A percentile compares a stretch with the other conserved stretches of the same genome.
Conservation (phyloP, 2,329 filamentous ascomycete genomes). For the Tolypocladium ophioglossoides region DNA sequence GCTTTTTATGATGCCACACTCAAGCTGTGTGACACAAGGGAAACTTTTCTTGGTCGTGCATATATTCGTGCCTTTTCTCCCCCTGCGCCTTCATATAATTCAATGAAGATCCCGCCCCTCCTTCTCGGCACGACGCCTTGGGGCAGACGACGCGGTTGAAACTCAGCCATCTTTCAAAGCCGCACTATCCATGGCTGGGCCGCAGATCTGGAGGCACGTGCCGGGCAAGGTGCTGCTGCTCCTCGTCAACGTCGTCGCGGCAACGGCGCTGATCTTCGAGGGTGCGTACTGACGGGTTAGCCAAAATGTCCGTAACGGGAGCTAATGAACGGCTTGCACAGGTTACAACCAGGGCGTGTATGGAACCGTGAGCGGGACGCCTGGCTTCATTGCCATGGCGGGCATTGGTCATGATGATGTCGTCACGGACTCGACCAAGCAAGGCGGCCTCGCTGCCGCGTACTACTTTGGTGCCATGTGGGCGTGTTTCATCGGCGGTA, state of each 20-base stretch:
- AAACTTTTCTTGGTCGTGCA: not conserved
- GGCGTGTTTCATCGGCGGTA: constrained; percentile 35
- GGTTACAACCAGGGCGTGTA: constrained; percentile 46
- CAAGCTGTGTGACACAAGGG: no score
- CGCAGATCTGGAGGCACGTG: constrained; percentile 9
- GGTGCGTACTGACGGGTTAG: constrained; percentile 1
- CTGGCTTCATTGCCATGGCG: constrained; percentile 28
- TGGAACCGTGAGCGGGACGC: constrained; percentile 35
- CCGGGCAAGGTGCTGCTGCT: constrained; percentile 11
- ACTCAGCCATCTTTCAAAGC: not conserved
- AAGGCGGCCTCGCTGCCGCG: constrained; percentile 41
- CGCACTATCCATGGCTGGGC: constrained; percentile 4
- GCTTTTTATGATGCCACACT: no score
- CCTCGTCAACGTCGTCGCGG: constrained; percentile 11
- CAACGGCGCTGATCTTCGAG: constrained; percentile 12
- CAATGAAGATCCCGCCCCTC: not conserved
- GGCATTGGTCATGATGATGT: constrained; percentile 35
- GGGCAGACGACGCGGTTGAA: not conserved
- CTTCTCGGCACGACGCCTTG: not conserved
- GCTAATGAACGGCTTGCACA: constrained; percentile 7
- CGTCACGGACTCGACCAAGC: constrained; percentile 35
- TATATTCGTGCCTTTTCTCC: not conserved
- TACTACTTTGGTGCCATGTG: constrained; percentile 42
- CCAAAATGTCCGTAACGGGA: not conserved
- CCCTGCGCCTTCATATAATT: no score